Percentiles rank a stretch among this genome's conserved stretches.
These are phyloP conservation scores for Pleurotus djamor DNA, from an alignment of 768 basidiomycete species.

Conservation along the genomic window DNA sequence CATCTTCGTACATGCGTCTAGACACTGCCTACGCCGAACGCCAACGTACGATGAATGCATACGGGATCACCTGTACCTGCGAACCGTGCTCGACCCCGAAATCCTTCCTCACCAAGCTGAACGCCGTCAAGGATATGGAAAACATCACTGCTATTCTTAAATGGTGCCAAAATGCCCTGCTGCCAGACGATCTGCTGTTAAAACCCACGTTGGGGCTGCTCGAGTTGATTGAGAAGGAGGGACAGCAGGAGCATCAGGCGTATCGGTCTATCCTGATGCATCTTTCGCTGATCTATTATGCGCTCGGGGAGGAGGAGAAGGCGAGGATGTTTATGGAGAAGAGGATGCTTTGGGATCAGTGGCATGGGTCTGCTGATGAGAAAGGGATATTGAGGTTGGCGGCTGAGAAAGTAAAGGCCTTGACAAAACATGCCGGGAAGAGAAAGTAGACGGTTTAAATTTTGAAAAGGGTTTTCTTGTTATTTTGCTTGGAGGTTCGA, in stretches of 20 bases:
- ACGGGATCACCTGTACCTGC: slow-evolving; percentile 32
- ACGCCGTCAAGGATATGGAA: too few relatives aligned
- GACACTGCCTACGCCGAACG: slow-evolving; percentile 15
- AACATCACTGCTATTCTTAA: not conserved
- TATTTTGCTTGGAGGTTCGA: too few relatives aligned
- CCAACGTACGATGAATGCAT: slow-evolving; percentile 20
- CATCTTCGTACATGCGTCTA: slow-evolving; percentile 20
- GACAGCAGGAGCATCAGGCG: not conserved
- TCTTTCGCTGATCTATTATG: not conserved
- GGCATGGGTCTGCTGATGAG: too few relatives aligned
- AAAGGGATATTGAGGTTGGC: too few relatives aligned
- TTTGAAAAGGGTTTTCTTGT: too few relatives aligned
- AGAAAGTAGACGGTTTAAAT: too few relatives aligned
- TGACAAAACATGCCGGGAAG: too few relatives aligned
- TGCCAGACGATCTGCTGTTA: not conserved
- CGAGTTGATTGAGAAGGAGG: not conserved
- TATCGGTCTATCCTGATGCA: not conserved
- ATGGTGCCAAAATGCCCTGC: not conserved
- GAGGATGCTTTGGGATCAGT: not conserved
- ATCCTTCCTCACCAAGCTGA: not conserved
- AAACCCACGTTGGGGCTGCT: not conserved
- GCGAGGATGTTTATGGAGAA: not conserved
- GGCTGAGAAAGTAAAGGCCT: too few relatives aligned
- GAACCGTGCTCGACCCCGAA: not conserved
- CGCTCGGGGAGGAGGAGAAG: not conserved